Conservation (phyloP, 371 early-diverging fungal species). For the Capniomyces stellatus region DNA sequence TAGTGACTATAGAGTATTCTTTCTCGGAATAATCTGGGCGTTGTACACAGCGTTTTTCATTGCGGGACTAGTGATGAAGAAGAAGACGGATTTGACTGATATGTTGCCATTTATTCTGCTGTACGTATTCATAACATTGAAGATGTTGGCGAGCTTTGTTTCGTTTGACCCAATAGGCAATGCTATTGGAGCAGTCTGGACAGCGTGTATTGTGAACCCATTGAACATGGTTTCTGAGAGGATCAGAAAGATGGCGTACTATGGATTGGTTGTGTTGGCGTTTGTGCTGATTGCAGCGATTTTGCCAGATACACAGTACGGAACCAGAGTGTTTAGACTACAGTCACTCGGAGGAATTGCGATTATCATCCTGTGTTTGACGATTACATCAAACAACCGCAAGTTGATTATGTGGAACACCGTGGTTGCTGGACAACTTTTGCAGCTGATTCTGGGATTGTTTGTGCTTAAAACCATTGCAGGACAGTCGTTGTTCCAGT, state of each 20-base stretch:
- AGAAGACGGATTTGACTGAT: constrained; percentile 25
- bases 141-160: constrained; percentile 34
- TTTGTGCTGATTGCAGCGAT: constrained; percentile 27
- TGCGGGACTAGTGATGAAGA: constrained; percentile 22
- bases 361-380: constrained; percentile 35
- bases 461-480: constrained; percentile 59
- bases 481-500: constrained; percentile 58
- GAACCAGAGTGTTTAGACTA: constrained; percentile 45
- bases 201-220: constrained; percentile 6
- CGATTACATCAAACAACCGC: constrained; percentile 39
- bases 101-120: constrained; percentile 27
- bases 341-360: constrained; percentile 58
- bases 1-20: constrained; percentile 4
- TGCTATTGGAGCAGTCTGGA: constrained; percentile 17
- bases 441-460: constrained; percentile 64
- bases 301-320: constrained; percentile 30
- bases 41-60: constrained; percentile 33
- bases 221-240: constrained; percentile 8
- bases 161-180: constrained; percentile 25
- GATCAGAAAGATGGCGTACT: constrained; percentile 13
- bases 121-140: constrained; percentile 37
- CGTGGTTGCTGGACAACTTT: constrained; percentile 45
- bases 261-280: constrained; percentile 31
- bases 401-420: constrained; percentile 53
- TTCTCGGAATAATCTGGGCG: constrained; percentile 25